These are phyloP conservation scores for Candida mattraensis DNA, from an alignment of 805 yeast species.

Conservation along the genomic window DNA sequence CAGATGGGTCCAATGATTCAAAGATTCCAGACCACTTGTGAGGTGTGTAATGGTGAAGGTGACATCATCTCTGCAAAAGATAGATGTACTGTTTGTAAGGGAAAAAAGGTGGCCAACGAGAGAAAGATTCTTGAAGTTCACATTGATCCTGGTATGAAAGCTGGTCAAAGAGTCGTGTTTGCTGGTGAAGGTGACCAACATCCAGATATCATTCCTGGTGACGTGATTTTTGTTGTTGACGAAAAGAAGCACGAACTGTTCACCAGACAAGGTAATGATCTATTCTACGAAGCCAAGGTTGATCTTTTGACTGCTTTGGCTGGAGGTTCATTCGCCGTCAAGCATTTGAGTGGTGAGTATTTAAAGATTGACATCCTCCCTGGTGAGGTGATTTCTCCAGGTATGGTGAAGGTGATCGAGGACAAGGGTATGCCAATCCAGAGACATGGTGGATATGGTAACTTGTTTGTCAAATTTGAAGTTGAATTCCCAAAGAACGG, in stretches of 20 bases:
- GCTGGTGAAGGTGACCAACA: constrained; percentile 97
- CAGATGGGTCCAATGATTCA: constrained; percentile 99
- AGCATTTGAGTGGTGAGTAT: constrained; percentile 92
- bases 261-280: constrained; percentile 87
- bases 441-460: constrained; percentile 86
- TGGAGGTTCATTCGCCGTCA: constrained; percentile 87
- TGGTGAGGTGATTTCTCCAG: constrained; percentile 93
- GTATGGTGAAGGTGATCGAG: constrained; percentile 73
- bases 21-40: constrained; percentile 95
- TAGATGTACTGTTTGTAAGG: constrained; percentile 83
- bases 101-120: constrained; percentile 84
- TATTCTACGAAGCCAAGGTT: constrained; percentile 79
- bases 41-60: constrained; percentile 89
- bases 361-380: constrained; percentile 79
- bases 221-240: constrained; percentile 86
- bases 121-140: constrained; percentile 93
- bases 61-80: constrained; percentile 83
- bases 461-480: constrained; percentile 80
- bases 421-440: constrained; percentile 97
- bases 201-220: constrained; percentile 94
- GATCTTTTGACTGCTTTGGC: constrained; percentile 94
- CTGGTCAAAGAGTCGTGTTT: constrained; percentile 88
- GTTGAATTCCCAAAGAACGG: constrained; percentile 82
- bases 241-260: constrained; percentile 85
- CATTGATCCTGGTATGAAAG: constrained; percentile 95